phyloP scores from a whole-genome alignment of 805 yeast genomes.

The Starmerella vaccinii region DNA sequence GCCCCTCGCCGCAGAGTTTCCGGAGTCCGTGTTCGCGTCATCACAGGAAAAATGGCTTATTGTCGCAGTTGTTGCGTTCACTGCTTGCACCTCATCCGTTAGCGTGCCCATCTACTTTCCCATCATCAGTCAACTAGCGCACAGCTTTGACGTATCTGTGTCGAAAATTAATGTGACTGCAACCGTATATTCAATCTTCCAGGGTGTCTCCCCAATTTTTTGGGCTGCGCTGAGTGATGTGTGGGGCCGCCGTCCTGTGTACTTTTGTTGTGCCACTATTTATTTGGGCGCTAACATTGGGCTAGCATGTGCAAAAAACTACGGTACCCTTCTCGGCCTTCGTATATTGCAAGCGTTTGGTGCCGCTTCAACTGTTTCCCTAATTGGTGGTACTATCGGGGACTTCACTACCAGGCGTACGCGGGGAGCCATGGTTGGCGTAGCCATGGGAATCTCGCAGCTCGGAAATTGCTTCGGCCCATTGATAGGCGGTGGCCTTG shows the following conservation, averaged over 20 bases:
- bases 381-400: conserved; percentile 60
- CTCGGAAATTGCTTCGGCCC: conserved; percentile 75
- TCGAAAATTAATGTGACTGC: conserved; percentile 59
- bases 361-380: conserved; percentile 64
- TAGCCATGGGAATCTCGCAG: conserved; percentile 52
- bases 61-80: conserved; percentile 13
- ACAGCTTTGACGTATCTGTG: conserved; percentile 44
- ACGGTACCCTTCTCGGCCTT: conserved; percentile 52
- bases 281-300: conserved; percentile 58
- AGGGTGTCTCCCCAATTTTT: conserved; percentile 65
- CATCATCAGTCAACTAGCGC: conserved; percentile 50
- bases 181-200: conserved; percentile 64
- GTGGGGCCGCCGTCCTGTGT: conserved; percentile 62
- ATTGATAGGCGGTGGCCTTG: conserved; percentile 46
- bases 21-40: conserved; percentile 11
- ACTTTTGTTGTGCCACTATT: conserved; percentile 43
- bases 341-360: conserved; percentile 72
- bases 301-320: conserved; percentile 47
- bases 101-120: conserved; percentile 77
- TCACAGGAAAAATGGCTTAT: conserved; percentile 18
- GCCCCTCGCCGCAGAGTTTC: conserved; percentile 10
- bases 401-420: conserved; percentile 56
- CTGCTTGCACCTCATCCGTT: conserved; percentile 40
- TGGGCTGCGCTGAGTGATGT: conserved; percentile 60
- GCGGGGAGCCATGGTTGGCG: conserved; percentile 63